Evolutionary conservation across 1,284 basidiomycete species (phyloP).

Genomic region (Volvariella volvacea): DNA sequence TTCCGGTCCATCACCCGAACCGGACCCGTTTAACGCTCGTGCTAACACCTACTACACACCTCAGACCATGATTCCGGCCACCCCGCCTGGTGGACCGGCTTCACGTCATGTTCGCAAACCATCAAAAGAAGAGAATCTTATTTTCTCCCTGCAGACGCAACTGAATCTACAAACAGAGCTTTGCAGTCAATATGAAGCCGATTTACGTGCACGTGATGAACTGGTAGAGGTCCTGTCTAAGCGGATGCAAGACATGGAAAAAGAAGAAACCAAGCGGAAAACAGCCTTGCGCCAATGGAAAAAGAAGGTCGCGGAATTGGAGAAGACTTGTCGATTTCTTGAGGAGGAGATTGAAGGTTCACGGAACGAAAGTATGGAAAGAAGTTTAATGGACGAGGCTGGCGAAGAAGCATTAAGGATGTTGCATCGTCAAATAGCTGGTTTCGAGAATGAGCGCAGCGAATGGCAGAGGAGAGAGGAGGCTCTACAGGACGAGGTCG

Average conservation of each 20-base stretch:
- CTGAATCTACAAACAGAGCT: conserved; percentile 63
- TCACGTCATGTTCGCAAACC: conserved; percentile 50
- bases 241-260: conserved; percentile 47
- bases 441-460: conserved; percentile 52
- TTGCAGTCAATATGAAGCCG: conserved; percentile 65
- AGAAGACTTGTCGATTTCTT: conserved; percentile 52
- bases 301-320: conserved; percentile 66
- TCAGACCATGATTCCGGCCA: conserved; percentile 60
- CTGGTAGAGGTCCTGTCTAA: conserved; percentile 53
- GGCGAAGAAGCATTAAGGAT: conserved; percentile 61
- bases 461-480: conserved; percentile 40
- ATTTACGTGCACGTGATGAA: conserved; percentile 64
- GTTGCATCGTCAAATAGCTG: conserved; percentile 57
- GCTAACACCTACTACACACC: conserved; percentile 74
- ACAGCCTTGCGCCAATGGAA: conserved; percentile 52
- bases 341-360: conserved; percentile 67
- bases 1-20: conserved; percentile 32
- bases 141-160: conserved; percentile 66
- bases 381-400: conserved; percentile 74
- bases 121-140: conserved; percentile 62
- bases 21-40: conserved; percentile 66
- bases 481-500: conserved; percentile 34
- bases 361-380: conserved; percentile 59
- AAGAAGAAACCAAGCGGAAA: conserved; percentile 53
- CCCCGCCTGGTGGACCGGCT: conserved; percentile 43